phyloP scores from a whole-genome alignment of 495 filamentous ascomycete species.

The Penicillium diatomitis region DNA sequence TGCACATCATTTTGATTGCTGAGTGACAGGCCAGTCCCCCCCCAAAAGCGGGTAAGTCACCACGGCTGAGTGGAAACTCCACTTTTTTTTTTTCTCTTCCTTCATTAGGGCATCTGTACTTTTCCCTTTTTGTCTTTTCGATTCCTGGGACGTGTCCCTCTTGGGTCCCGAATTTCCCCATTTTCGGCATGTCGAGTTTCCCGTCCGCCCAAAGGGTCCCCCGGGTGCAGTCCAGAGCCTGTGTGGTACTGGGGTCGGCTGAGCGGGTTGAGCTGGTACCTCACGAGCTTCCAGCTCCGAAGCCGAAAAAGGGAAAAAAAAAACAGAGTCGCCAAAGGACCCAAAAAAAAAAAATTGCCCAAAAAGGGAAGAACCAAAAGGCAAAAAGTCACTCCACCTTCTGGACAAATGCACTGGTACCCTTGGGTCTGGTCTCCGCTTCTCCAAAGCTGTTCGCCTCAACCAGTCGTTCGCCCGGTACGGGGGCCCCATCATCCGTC shows the following conservation, averaged over 20 bases:
- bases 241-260: background rate
- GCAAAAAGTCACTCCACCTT: too few species aligned
- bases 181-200: background rate
- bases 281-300: background rate
- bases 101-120: background rate
- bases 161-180: background rate
- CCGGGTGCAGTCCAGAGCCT: background rate
- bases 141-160: too few species aligned
- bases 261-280: slow-evolving; percentile 1
- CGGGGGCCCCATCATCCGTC: too few species aligned
- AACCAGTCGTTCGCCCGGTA: background rate
- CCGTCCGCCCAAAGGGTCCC: background rate
- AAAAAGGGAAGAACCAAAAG: too few species aligned
- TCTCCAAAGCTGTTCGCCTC: background rate
- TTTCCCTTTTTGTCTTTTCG: background rate
- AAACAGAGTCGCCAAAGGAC: background rate
- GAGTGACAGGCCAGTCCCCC: too few species aligned
- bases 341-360: too few species aligned
- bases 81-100: slow-evolving; percentile 9
- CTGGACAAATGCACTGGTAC: too few species aligned
- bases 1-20: slow-evolving; percentile 19
- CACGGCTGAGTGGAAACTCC: background rate
- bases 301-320: background rate
- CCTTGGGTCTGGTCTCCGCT: background rate
- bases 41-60: slow-evolving; percentile 7